These are phyloP conservation scores for Suillus cothurnatus DNA, from an alignment of 768 basidiomycete genomes.

Conservation along the genomic window DNA sequence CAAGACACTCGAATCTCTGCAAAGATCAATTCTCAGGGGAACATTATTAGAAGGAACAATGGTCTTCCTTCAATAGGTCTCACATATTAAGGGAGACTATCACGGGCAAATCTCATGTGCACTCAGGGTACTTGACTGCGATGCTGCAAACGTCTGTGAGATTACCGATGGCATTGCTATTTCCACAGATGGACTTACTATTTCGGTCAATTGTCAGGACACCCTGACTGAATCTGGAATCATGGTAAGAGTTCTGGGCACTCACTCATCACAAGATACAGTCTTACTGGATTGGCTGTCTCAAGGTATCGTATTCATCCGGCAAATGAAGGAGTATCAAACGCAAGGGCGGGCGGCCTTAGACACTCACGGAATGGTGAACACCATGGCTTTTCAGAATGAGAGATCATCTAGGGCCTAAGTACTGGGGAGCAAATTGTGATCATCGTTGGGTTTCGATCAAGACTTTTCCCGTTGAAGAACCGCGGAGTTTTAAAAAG, in stretches of 20 bases:
- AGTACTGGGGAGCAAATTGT: neutral
- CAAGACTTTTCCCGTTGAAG: neutral
- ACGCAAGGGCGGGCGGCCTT: neutral
- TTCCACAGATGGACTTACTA: neutral
- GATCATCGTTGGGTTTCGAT: neutral
- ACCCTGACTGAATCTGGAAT: neutral
- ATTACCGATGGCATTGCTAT: neutral
- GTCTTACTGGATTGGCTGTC: neutral
- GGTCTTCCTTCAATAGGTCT: no score
- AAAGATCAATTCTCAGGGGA: neutral
- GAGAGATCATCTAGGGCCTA: neutral
- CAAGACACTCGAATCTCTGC: neutral
- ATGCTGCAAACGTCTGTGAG: neutral
- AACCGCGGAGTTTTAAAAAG: conserved; percentile 4
- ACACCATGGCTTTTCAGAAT: neutral
- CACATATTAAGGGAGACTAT: no score
- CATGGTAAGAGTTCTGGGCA: neutral
- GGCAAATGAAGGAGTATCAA: neutral
- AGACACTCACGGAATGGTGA: neutral
- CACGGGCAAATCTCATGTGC: neutral
- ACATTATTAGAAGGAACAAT: no score
- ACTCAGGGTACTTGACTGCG: no score
- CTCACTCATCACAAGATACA: neutral
- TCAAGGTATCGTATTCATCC: neutral
- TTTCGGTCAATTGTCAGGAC: neutral